Evolutionary conservation across 306 rosid genomes (phyloP).

Genomic region (Castanopsis chinensis): DNA sequence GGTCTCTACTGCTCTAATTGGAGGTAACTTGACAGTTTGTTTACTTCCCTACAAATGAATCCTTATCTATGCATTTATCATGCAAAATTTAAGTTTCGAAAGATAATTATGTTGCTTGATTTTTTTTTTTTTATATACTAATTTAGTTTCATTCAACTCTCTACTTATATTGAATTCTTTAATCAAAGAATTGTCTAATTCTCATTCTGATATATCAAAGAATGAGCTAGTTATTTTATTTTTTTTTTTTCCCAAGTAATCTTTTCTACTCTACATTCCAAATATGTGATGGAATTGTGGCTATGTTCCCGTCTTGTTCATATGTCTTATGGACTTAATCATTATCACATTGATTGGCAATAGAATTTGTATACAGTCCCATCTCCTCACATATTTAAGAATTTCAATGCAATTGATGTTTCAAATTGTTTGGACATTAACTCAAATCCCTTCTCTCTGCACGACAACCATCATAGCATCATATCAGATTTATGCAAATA

Average conservation of each 20-base stretch:
- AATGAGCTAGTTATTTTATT: not conserved
- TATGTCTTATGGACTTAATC: not conserved
- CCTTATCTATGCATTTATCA: slow-evolving; percentile 1
- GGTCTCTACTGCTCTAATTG: slow-evolving; percentile 62
- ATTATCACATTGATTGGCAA: no score
- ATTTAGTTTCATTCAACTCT: not conserved
- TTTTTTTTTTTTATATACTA: not conserved
- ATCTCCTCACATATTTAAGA: no score
- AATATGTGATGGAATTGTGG: not conserved
- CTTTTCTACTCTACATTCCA: not conserved
- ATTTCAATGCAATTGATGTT: no score
- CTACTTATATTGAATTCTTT: not conserved
- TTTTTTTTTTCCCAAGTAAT: not conserved
- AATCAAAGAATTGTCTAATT: not conserved
- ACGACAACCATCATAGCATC: not conserved
- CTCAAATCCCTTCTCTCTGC: no score
- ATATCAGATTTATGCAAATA: no score
- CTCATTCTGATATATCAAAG: not conserved
- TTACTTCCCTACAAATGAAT: not conserved
- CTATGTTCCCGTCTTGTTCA: not conserved
- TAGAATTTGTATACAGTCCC: no score
- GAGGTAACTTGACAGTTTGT: slow-evolving; percentile 41
- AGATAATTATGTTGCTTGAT: not conserved
- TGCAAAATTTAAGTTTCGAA: not conserved
- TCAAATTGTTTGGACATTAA: no score